Percentiles rank a stretch among this genome's conserved stretches.
phyloP scores from a whole-genome alignment of 2,329 filamentous ascomycete genomes.

The Torrubiellomyces zombiae region DNA sequence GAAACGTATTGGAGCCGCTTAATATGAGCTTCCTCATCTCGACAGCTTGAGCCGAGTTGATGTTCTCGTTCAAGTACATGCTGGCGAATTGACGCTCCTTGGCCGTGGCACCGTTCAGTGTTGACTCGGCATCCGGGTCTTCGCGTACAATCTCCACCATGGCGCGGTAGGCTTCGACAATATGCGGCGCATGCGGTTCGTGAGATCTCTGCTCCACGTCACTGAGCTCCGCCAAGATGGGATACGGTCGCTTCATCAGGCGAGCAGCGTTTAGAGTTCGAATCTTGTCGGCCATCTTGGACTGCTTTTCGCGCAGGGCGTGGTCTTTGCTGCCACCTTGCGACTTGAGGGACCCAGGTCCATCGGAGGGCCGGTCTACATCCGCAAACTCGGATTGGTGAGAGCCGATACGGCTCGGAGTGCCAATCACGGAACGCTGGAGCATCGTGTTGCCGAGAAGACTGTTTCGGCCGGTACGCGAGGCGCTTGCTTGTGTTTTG shows the following conservation, averaged over 20 bases:
- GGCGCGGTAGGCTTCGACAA: slow-evolving; percentile 70
- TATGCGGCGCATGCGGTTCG: slow-evolving; percentile 54
- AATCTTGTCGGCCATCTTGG: slow-evolving; percentile 63
- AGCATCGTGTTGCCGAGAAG: slow-evolving; percentile 45
- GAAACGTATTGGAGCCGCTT: slow-evolving; percentile 57
- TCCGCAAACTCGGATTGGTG: slow-evolving; percentile 54
- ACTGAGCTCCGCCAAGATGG: slow-evolving; percentile 60
- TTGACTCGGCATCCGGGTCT: slow-evolving; percentile 39
- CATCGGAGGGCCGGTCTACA: slow-evolving; percentile 40
- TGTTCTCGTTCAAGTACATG: slow-evolving; percentile 61
- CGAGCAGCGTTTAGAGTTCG: slow-evolving; percentile 62
- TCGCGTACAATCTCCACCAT: slow-evolving; percentile 68
- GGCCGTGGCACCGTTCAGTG: slow-evolving; percentile 45
- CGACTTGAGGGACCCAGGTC: slow-evolving; percentile 24
- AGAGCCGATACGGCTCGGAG: slow-evolving; percentile 49
- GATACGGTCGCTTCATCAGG: slow-evolving; percentile 47
- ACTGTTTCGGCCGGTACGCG: slow-evolving; percentile 32
- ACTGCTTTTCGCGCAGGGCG: slow-evolving; percentile 69
- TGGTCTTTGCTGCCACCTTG: slow-evolving; percentile 48
- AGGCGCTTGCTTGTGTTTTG: slow-evolving; percentile 32
- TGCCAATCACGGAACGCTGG: slow-evolving; percentile 75
- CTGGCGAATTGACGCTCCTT: slow-evolving; percentile 60
- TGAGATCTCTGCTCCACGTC: slow-evolving; percentile 54
- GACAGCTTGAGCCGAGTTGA: slow-evolving; percentile 45
- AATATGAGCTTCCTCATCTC: slow-evolving; percentile 65